A percentile compares a stretch with the other conserved stretches of the same genome.
Conservation (phyloP, 1,139 yeast species). For the Scheffersomyces stambukii region DNA sequence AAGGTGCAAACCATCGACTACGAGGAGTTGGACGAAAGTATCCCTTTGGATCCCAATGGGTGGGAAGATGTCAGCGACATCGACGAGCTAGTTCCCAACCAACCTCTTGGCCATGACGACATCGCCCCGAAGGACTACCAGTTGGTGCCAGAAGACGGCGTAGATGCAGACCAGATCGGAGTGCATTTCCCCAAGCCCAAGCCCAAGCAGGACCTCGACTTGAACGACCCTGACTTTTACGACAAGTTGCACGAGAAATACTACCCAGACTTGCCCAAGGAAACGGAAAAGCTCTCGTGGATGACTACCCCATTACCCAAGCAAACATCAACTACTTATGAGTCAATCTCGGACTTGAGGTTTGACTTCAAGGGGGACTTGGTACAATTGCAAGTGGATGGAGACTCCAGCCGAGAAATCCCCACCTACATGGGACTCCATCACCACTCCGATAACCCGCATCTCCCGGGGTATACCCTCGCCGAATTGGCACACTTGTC, state of each 20-base stretch:
- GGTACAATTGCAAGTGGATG: slow-evolving; percentile 32
- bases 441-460: slow-evolving; percentile 87
- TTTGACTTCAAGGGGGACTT: slow-evolving; percentile 86
- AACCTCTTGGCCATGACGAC: too few species aligned
- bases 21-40: slow-evolving; percentile 26
- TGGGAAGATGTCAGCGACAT: slow-evolving; percentile 39
- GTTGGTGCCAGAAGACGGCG: slow-evolving; percentile 23
- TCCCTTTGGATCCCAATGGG: slow-evolving; percentile 34
- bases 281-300: slow-evolving; percentile 84
- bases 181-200: slow-evolving; percentile 66
- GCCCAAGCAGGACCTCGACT: slow-evolving; percentile 37
- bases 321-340: slow-evolving; percentile 45
- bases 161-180: slow-evolving; percentile 14
- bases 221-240: slow-evolving; percentile 73
- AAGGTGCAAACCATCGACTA: slow-evolving; percentile 39
- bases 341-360: slow-evolving; percentile 65
- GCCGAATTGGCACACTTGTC: slow-evolving; percentile 76
- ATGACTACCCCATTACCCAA: slow-evolving; percentile 65
- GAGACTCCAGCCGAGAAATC: slow-evolving; percentile 28
- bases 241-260: slow-evolving; percentile 78
- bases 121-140: slow-evolving; percentile 45
- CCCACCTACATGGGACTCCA: slow-evolving; percentile 71
- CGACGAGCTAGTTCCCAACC: slow-evolving; percentile 24
- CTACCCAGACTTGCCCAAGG: slow-evolving; percentile 85
- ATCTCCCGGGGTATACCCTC: slow-evolving; percentile 88